Percentiles rank a stretch among this genome's conserved stretches.
phyloP scores from a whole-genome alignment of 768 basidiomycete genomes.

The Auriculariales sp. region DNA sequence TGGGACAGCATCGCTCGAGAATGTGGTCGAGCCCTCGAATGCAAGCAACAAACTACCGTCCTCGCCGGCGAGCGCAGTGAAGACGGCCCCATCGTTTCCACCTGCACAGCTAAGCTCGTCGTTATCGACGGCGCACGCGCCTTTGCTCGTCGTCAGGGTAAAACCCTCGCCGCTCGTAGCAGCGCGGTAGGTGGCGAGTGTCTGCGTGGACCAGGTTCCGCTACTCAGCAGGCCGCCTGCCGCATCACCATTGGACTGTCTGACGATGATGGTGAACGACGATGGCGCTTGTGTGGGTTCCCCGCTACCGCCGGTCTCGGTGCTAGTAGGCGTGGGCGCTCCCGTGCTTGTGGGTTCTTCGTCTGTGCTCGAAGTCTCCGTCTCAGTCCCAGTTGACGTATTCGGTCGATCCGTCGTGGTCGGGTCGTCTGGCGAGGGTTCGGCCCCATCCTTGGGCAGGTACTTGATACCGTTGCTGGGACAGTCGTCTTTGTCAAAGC shows the following conservation, averaged over 20 bases:
- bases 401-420: no score
- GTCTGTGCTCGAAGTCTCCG: no score
- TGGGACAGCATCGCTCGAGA: slow-evolving; percentile 35
- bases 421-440: no score
- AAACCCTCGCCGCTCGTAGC: slow-evolving; percentile 34
- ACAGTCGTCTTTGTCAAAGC: slow-evolving; percentile 18
- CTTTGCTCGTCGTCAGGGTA: slow-evolving; percentile 45
- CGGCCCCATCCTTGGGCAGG: slow-evolving; percentile 38
- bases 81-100: slow-evolving; percentile 26
- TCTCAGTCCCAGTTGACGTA: no score
- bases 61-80: slow-evolving; percentile 30
- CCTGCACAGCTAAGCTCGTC: slow-evolving; percentile 37
- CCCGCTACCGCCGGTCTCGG: neutral
- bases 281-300: slow-evolving; percentile 20
- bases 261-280: slow-evolving; percentile 31
- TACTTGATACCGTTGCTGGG: slow-evolving; percentile 45
- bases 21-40: slow-evolving; percentile 33
- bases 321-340: no score
- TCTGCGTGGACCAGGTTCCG: slow-evolving; percentile 50
- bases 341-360: neutral
- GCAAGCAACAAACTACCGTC: slow-evolving; percentile 29
- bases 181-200: slow-evolving; percentile 38
- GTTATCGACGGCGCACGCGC: slow-evolving; percentile 34
- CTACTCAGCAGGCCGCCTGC: slow-evolving; percentile 37
- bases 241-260: slow-evolving; percentile 17